Evolutionary conservation across 148 eudicot genomes (phyloP).

Genomic region (Drosera capensis): DNA sequence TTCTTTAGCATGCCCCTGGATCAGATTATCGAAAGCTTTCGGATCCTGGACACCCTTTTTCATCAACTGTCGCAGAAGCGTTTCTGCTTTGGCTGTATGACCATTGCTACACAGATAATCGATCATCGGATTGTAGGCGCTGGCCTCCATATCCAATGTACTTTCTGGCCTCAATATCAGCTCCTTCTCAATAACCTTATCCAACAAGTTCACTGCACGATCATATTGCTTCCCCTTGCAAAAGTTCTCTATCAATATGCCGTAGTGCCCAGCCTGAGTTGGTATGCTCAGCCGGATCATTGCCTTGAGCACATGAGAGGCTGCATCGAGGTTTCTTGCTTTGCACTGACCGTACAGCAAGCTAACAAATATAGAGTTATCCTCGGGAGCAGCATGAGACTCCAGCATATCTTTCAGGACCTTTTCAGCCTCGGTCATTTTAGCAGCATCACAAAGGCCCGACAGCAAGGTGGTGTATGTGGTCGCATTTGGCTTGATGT

Average conservation of each 20-base stretch:
- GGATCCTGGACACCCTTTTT: slow-evolving; percentile 78
- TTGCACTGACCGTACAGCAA: slow-evolving; percentile 59
- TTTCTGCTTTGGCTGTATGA: slow-evolving; percentile 60
- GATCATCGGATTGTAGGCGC: slow-evolving; percentile 65
- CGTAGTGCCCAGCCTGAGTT: slow-evolving; percentile 85
- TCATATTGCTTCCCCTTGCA: slow-evolving; percentile 61
- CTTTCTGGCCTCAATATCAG: slow-evolving; percentile 48
- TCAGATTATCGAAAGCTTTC: slow-evolving; percentile 47
- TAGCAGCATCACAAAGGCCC: slow-evolving; percentile 78
- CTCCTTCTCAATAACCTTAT: slow-evolving; percentile 74
- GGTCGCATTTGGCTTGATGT: slow-evolving; percentile 50
- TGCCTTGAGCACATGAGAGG: slow-evolving; percentile 62
- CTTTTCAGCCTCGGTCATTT: slow-evolving; percentile 46
- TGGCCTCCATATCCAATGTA: slow-evolving; percentile 50
- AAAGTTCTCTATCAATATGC: slow-evolving; percentile 57
- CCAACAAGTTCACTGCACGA: slow-evolving; percentile 52
- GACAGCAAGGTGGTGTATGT: slow-evolving; percentile 76
- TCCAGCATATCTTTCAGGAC: slow-evolving; percentile 71
- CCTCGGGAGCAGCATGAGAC: slow-evolving; percentile 40
- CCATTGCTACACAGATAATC: slow-evolving; percentile 65
- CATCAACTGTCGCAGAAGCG: slow-evolving; percentile 68
- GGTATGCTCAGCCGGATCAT: slow-evolving; percentile 65
- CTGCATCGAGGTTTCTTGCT: slow-evolving; percentile 67
- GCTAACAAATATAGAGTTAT: slow-evolving; percentile 47
- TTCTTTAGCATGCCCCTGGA: slow-evolving; percentile 70